Percentiles rank a stretch among this genome's conserved stretches.
These are phyloP conservation scores for Botrytis fragariae DNA, from an alignment of 2,329 filamentous ascomycete species.

Conservation along the genomic window DNA sequence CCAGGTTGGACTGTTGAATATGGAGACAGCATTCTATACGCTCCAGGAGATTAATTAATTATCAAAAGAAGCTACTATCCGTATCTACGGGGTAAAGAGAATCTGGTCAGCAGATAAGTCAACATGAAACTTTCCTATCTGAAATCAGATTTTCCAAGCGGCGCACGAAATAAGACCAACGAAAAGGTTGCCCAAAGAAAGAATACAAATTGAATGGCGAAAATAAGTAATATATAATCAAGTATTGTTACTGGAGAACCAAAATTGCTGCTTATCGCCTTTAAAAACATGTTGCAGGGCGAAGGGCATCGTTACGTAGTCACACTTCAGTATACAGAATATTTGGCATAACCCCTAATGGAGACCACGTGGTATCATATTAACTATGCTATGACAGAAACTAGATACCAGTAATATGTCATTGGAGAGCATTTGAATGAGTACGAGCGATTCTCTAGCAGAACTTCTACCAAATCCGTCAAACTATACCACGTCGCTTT, in stretches of 20 bases:
- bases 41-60: neutral
- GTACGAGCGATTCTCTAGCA: rapidly evolving
- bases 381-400: neutral
- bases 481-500: neutral
- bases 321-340: neutral
- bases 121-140: neutral
- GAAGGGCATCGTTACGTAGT: rapidly evolving
- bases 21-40: neutral
- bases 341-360: neutral
- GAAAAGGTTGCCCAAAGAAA: neutral
- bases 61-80: neutral
- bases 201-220: neutral
- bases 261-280: neutral
- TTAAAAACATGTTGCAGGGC: neutral
- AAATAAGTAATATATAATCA: rapidly evolving
- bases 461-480: rapidly evolving
- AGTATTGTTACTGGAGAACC: rapidly evolving
- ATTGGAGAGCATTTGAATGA: neutral
- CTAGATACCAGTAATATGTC: neutral
- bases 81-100: neutral
- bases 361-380: too few species aligned
- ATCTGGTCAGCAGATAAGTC: too few species aligned
- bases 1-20: neutral
- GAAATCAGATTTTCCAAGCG: neutral
- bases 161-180: neutral